Conservation (phyloP, 495 filamentous ascomycete species). For the Neurospora sp. region DNA sequence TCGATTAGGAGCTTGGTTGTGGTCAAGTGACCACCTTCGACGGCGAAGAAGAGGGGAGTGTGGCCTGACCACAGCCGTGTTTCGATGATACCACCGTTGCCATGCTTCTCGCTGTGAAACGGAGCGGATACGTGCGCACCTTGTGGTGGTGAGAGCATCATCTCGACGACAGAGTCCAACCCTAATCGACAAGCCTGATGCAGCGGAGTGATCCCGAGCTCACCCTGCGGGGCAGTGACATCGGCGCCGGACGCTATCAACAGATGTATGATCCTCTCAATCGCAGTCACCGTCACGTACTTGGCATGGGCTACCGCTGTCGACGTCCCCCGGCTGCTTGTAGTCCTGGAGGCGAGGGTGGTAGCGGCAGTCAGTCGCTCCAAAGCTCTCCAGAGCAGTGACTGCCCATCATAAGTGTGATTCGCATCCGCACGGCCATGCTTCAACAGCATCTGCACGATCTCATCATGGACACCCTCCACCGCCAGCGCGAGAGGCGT, state of each 20-base stretch:
- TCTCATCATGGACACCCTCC: slow-evolving; percentile 19
- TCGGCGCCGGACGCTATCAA: slow-evolving; percentile 4
- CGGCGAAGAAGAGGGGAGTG: slow-evolving; percentile 19
- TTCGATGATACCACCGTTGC: slow-evolving; percentile 1
- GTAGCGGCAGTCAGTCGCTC: neutral
- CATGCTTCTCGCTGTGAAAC: neutral
- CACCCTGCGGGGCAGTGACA: slow-evolving; percentile 1
- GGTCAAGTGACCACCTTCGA: slow-evolving; percentile 19
- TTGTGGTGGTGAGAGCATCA: slow-evolving; percentile 6
- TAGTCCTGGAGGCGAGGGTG: neutral
- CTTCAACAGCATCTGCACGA: slow-evolving; percentile 18
- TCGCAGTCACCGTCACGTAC: neutral
- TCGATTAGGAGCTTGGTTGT: slow-evolving; percentile 19
- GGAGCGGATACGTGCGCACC: neutral
- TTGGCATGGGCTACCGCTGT: neutral
- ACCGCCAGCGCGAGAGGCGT: slow-evolving; percentile 28
- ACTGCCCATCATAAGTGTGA: neutral
- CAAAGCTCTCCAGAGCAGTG: slow-evolving; percentile 4
- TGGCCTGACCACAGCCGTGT: slow-evolving; percentile 7
- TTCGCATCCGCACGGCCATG: slow-evolving; percentile 20
- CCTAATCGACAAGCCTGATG: slow-evolving; percentile 9
- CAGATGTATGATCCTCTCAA: neutral
- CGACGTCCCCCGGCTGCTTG: neutral
- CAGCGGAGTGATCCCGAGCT: slow-evolving; percentile 5
- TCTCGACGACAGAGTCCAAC: neutral